Conservation (phyloP, 768 basidiomycete species). For the Phanerodontia chrysosporium region DNA sequence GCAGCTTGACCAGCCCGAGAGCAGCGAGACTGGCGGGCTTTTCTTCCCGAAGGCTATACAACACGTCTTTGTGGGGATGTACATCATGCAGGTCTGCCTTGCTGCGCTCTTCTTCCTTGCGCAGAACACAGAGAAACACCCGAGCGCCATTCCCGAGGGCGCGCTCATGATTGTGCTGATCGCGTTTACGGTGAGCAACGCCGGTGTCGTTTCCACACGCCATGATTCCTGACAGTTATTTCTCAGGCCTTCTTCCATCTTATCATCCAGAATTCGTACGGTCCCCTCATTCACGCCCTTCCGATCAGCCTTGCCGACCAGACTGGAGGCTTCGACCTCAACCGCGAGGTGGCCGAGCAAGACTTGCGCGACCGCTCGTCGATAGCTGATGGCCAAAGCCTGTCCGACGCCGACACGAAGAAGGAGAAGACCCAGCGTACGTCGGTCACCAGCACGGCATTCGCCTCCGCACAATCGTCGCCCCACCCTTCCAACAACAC, state of each 20-base stretch:
- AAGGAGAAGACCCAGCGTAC: neutral
- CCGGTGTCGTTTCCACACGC: neutral
- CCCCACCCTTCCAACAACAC: neutral
- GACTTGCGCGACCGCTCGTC: slow-evolving; percentile 17
- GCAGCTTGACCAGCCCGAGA: slow-evolving; percentile 63
- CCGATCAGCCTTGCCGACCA: slow-evolving; percentile 78
- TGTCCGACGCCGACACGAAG: neutral
- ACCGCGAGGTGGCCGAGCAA: slow-evolving; percentile 16
- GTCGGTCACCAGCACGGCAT: neutral
- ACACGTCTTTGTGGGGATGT: slow-evolving; percentile 91
- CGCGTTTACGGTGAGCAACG: slow-evolving; percentile 61
- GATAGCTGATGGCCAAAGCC: slow-evolving; percentile 1
- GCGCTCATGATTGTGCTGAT: slow-evolving; percentile 85
- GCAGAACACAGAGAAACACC: slow-evolving; percentile 43
- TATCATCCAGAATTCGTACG: slow-evolving; percentile 74
- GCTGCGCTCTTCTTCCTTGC: slow-evolving; percentile 90
- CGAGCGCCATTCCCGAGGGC: slow-evolving; percentile 68
- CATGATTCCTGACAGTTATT: neutral
- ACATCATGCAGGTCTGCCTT: slow-evolving; percentile 85
- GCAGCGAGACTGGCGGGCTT: slow-evolving; percentile 81
- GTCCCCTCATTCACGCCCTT: slow-evolving; percentile 68
- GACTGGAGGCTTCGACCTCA: slow-evolving; percentile 35
- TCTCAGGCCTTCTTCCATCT: slow-evolving; percentile 65
- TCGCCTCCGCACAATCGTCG: neutral
- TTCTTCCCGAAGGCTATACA: slow-evolving; percentile 96